Conservation (phyloP, 2,329 filamentous ascomycete genomes). For the Fusarium phyllophilum region DNA sequence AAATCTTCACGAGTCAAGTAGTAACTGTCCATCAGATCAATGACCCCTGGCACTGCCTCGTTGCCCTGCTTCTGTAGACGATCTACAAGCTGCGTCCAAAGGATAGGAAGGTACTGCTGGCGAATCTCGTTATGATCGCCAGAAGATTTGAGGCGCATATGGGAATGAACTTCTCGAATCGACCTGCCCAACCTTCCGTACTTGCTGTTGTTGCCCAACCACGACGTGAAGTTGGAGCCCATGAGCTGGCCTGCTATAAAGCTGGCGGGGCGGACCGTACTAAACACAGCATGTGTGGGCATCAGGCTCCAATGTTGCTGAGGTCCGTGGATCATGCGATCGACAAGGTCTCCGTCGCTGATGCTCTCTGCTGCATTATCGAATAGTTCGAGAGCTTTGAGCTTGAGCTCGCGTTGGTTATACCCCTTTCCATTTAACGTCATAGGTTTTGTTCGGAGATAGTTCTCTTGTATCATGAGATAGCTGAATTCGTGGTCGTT, state of each 20-base stretch:
- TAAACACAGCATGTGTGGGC: conserved; percentile 95
- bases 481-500: conserved; percentile 99
- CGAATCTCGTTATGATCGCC: conserved; percentile 94
- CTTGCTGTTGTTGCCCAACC: conserved; percentile 97
- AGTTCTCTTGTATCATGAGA: conserved; percentile 98
- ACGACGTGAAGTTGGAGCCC: conserved; percentile 82
- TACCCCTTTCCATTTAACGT: conserved; percentile 66
- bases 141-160: conserved; percentile 92
- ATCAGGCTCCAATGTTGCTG: conserved; percentile 99
- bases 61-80: conserved; percentile 81
- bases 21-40: conserved; percentile 97
- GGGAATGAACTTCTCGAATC: conserved; percentile 93
- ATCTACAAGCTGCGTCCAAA: conserved; percentile 85
- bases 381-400: conserved; percentile 87
- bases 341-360: conserved; percentile 94
- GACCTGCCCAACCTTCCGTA: conserved; percentile 79
- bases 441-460: conserved; percentile 83
- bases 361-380: conserved; percentile 95
- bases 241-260: conserved; percentile 83
- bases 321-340: conserved; percentile 97
- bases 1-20: conserved; percentile 95
- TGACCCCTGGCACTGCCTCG: conserved; percentile 82
- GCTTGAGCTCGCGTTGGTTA: conserved; percentile 71
- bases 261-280: conserved; percentile 90
- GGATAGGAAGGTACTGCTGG: conserved; percentile 89